Evolutionary conservation across 345 rosid genomes (phyloP), one percentile per base, ranked within the genome.

Genomic region (Combretum micranthum): DNA sequence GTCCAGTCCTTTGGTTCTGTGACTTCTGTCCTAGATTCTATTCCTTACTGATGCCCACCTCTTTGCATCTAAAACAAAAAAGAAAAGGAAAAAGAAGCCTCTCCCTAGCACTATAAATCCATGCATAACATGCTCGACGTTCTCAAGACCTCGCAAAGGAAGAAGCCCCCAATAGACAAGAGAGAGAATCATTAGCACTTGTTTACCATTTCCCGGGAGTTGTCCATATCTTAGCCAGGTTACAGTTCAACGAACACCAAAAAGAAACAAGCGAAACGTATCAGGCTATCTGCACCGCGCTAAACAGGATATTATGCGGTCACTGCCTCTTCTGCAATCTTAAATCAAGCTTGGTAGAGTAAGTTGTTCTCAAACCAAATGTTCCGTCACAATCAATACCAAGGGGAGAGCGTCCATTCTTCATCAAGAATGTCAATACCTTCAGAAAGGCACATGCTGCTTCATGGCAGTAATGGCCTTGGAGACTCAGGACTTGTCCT

Each of bases 401-500:
- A 77, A 79, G 87, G 82, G 64, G 82, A 87, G 63, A 87, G 56
- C 74, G 69, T 81, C 32, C 89, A 81, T 18, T 64, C 84, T 58
- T 76, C 90, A 64, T 75, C 93, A 16, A 83, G 93, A 73, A 83
- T 81, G 79, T 25, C 80, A 16, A 75, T 86, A 56, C 67, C 82
- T 55, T 64, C 80, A 10, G 91, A 87, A 54, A 78, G 88, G 19
- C 83, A 90, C 61, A 56, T 80, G 72, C 83, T 90, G 59, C 69
- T 83, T 48, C 87, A 87, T 76, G 88, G 79, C 63, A 94, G 83
- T 56, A 85, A 79, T 60, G 87, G 83, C 73, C 77, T 73, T 42
- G 94, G 91, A 64, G 97, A 90, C 68, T 79, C 96, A 19, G 94
- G 89, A 51, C 96, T 90, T 23, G 83, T 90, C 52, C 94, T 90